Evolutionary conservation across 1,284 basidiomycete genomes (phyloP), one percentile per base, ranked within the genome.

Genomic region (Ceratobasidium sp.): DNA sequence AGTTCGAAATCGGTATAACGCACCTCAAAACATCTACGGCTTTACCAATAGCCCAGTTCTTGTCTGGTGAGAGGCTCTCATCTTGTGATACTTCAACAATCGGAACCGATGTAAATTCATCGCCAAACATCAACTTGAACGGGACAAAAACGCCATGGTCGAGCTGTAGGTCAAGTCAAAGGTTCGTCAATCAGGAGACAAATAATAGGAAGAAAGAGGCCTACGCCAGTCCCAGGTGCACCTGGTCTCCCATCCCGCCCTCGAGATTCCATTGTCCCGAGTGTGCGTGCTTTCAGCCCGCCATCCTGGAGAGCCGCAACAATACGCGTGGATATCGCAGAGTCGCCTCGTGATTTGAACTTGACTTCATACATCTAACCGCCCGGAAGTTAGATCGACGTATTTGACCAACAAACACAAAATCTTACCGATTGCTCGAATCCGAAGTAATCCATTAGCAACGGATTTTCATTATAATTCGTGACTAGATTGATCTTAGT

Each of bases 121-220:
- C 85, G 14, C 88, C 88, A 76, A 92, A 92, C 91, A 92, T 93
- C 71, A 90, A 78, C 58, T 85, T 83, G 83, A 92, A 92, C 0
- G 91, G 91, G 8, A 92, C 83, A 78, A 93, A 92, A 45, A 72
- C 64, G 59, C 76, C 90, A 76, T 92, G 90, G 76, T 91, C 90
- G 9, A 85, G 76, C 8, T 65, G 14, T 16, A 36, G 18, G 34
- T n/a, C 3, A 2, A 57, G 30, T 10, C 8, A 21, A 48, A 16
- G 26, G 3, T 14, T 10, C 28, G 12, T 28, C 36, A 30, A 46
- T 10, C 4, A 30, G 23, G 3, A n/a, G n/a, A n/a, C n/a, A n/a
- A n/a, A 12, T 48, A 48, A n/a, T 12, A 45, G 12, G 23, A 45
- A 3, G 18, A 28, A 16, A 48, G n/a, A 14, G 21, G 53, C 62